phyloP scores from a whole-genome alignment of 768 basidiomycete species.

The Collybia nuda region DNA sequence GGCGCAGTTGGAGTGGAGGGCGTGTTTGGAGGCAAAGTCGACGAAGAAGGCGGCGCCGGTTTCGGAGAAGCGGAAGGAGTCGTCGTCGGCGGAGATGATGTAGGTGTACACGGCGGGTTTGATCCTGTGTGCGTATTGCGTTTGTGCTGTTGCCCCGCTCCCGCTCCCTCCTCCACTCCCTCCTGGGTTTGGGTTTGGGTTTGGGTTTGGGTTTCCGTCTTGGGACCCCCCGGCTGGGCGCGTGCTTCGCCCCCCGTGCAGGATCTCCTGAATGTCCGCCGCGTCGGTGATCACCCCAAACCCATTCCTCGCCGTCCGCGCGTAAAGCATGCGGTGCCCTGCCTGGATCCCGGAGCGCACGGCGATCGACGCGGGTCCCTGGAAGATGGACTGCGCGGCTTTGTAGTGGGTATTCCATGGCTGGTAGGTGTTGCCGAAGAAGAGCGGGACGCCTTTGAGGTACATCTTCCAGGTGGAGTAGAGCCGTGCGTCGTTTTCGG shows the following conservation, averaged over 20 bases:
- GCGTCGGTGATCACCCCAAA: constrained; percentile 57
- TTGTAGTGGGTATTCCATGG: constrained; percentile 67
- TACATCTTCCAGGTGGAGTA: constrained; percentile 84
- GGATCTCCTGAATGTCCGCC: constrained; percentile 48
- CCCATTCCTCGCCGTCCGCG: constrained; percentile 58
- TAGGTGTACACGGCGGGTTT: constrained; percentile 88
- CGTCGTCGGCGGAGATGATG: constrained; percentile 73
- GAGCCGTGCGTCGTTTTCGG: constrained; percentile 52
- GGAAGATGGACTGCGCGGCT: constrained; percentile 73
- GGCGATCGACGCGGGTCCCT: constrained; percentile 58
- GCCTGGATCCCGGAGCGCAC: constrained; percentile 70
- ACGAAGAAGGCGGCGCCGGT: constrained; percentile 88
- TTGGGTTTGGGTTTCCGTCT: too few species aligned
- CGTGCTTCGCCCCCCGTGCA: constrained; percentile 45
- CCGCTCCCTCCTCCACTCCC: too few species aligned
- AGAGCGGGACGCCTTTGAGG: constrained; percentile 54
- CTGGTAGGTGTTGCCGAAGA: constrained; percentile 62
- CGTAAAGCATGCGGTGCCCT: constrained; percentile 74
- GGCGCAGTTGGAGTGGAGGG: constrained; percentile 75
- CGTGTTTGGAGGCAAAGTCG: constrained; percentile 86
- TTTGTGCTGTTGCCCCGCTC: too few species aligned
- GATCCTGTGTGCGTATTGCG: constrained; percentile 42
- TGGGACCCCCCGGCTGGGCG: too few species aligned
- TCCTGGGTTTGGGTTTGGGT: too few species aligned
- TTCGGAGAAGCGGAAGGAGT: constrained; percentile 80